A percentile compares a stretch with the other conserved stretches of the same genome.
phyloP scores from a whole-genome alignment of 2,329 filamentous ascomycete genomes.

The Trichocomaceae sp. region DNA sequence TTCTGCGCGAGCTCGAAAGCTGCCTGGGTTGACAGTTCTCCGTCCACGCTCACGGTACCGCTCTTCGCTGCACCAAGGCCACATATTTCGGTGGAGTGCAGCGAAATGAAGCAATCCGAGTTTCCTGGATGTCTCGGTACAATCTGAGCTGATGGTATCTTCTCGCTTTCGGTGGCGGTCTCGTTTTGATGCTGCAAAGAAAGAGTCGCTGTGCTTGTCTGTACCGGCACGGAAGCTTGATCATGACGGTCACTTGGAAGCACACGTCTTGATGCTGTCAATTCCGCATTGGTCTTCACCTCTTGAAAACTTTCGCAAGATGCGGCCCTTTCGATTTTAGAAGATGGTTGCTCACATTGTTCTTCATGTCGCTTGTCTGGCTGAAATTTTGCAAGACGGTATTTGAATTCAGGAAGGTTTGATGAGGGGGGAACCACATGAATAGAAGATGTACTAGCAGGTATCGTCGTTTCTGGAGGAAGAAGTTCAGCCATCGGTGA shows the following conservation, averaged over 20 bases:
- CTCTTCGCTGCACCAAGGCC: conserved; percentile 13
- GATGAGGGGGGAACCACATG: conserved; percentile 31
- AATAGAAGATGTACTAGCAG: conserved; percentile 19
- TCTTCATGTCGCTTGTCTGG: not conserved
- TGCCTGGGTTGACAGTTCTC: conserved; percentile 36
- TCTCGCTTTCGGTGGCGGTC: conserved; percentile 16
- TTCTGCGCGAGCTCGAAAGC: conserved; percentile 34
- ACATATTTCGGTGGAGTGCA: conserved; percentile 32
- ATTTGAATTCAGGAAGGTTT: conserved; percentile 35
- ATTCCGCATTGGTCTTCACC: not conserved
- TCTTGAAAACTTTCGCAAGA: not conserved
- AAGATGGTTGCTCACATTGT: conserved; percentile 8
- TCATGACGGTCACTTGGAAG: not conserved
- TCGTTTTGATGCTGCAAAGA: not conserved
- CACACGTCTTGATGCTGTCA: not conserved
- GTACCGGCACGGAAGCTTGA: not conserved
- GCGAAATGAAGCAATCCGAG: conserved; percentile 30
- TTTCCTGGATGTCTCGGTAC: conserved; percentile 23
- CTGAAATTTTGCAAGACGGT: conserved; percentile 21
- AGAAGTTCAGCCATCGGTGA: not conserved
- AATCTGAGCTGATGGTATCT: conserved; percentile 34
- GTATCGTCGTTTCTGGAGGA: conserved; percentile 1
- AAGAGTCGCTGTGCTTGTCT: not conserved
- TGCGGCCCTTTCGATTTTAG: conserved; percentile 9
- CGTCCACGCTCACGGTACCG: conserved; percentile 23